phyloP scores from a whole-genome alignment of 2,329 filamentous ascomycete species.

The Hymenoscyphus repandus region DNA sequence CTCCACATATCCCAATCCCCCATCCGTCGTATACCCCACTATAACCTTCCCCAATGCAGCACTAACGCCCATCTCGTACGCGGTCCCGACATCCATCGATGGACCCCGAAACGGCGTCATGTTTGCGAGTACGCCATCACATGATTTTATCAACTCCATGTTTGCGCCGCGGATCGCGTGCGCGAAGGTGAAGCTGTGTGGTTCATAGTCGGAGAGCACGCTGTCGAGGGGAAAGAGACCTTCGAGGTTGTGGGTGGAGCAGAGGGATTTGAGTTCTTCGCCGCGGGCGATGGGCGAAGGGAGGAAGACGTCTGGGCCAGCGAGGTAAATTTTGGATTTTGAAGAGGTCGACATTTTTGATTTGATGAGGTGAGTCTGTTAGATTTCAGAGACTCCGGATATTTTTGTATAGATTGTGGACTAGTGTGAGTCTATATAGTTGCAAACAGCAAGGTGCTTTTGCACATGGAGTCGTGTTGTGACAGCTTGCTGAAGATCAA shows the following conservation, averaged over 20 bases:
- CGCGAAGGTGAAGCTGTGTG: conserved; percentile 14
- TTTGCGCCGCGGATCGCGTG: conserved; percentile 20
- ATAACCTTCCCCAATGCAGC: conserved; percentile 21
- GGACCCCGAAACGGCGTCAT: conserved; percentile 24
- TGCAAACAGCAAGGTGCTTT: too few relatives aligned
- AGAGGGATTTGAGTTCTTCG: conserved; percentile 17
- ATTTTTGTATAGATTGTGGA: too few relatives aligned
- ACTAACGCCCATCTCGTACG: conserved; percentile 26
- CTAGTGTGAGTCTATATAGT: too few relatives aligned
- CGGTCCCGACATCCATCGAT: conserved; percentile 24
- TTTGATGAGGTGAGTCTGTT: too few relatives aligned
- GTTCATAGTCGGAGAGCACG: conserved; percentile 7
- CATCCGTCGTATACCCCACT: conserved; percentile 19
- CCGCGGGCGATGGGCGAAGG: conserved; percentile 15
- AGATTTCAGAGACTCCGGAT: too few relatives aligned
- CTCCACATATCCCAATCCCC: conserved; percentile 14
- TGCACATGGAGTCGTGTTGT: too few relatives aligned
- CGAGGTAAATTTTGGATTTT: conserved; percentile 22
- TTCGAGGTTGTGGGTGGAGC: conserved; percentile 11
- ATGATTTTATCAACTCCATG: conserved; percentile 19
- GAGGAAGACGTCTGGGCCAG: conserved; percentile 25
- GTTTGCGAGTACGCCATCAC: conserved; percentile 22
- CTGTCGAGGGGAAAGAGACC: conserved; percentile 25
- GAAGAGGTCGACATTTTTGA: too few relatives aligned
- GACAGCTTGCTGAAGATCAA: too few relatives aligned